Evolutionary conservation across 148 eudicot species (phyloP).

Genomic region (Cornus kousa): DNA sequence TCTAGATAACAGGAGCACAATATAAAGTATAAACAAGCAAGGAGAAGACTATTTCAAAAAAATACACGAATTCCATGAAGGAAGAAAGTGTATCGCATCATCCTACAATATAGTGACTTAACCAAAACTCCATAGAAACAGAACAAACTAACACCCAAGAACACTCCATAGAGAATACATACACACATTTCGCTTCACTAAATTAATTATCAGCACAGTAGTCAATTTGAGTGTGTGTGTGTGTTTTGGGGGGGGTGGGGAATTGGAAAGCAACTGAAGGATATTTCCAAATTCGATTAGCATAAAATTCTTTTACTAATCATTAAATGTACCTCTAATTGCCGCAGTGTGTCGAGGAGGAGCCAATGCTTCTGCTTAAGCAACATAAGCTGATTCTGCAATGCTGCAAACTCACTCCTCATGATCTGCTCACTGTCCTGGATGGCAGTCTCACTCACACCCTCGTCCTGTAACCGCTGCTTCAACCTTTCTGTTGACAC

Average conservation of each 20-base stretch:
- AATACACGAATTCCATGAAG: neutral
- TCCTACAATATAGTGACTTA: neutral
- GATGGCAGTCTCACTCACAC: conserved; percentile 63
- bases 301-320: conserved; percentile 24
- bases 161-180: neutral
- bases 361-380: conserved; percentile 81
- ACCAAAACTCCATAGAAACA: neutral
- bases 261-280: conserved; percentile 27
- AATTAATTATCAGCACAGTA: neutral
- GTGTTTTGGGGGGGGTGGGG: neutral
- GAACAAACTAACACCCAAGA: neutral
- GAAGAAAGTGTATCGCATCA: neutral
- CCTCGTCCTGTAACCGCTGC: conserved; percentile 67
- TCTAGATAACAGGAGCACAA: neutral
- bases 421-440: conserved; percentile 77
- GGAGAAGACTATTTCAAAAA: neutral
- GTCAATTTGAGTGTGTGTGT: neutral
- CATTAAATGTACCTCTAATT: conserved; percentile 74
- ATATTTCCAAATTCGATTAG: conserved; percentile 27
- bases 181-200: neutral
- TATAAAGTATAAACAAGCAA: neutral
- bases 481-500: conserved; percentile 72
- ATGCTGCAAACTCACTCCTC: conserved; percentile 60
- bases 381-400: conserved; percentile 72
- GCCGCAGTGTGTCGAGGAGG: conserved; percentile 67